Evolutionary conservation across 768 basidiomycete species (phyloP), one percentile per base, ranked within the genome.

Genomic region (Naganishia randhawae): DNA sequence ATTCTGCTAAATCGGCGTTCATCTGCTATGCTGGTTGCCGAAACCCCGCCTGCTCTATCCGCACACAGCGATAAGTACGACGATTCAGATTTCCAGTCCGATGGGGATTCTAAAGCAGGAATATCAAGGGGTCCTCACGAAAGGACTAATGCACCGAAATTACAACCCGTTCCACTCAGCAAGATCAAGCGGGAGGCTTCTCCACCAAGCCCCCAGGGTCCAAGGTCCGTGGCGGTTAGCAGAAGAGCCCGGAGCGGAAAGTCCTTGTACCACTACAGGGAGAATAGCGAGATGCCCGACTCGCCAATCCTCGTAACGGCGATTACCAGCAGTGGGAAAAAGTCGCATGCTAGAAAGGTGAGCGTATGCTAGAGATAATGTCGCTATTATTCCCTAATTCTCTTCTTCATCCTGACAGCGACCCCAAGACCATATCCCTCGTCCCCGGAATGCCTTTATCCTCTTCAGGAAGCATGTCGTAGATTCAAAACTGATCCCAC

Each of bases 391-490:
- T 41, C n/a, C n/a, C 32, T 45, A 17, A 27, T 19, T 31, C 16
- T 41, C 6, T 63, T n/a, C n/a, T 63, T 27, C 8, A 5, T 42
- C 17, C 11, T 16, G 22, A 7, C 41, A 70, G 69, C 50, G 69
- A 25, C 69, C 69, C 11, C 45, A 63, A 54, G 74, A 83, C 48
- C 89, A 89, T 74, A 84, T 89, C 42, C 86, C 87, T 19, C 85
- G 89, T 31, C 88, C 89, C 0, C 82, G 86, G 17, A 90, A 90
- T 77, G 86, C 89, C 0, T 91, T 91, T 80, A 89, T 91, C 71
- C 84, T 90, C 70, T 91, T 89, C 76, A 84, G 89, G 48, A 88
- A 85, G 75, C 85, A 89, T 75, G 86, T 89, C 63, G 86, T 88
- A 17, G 83, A 85, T 61, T 85, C 88, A 70, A 83, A 85, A 63